Base-by-base conservation (phyloP, 2,329 filamentous ascomycete genomes). In the Geosmithia putterillii region DNA sequence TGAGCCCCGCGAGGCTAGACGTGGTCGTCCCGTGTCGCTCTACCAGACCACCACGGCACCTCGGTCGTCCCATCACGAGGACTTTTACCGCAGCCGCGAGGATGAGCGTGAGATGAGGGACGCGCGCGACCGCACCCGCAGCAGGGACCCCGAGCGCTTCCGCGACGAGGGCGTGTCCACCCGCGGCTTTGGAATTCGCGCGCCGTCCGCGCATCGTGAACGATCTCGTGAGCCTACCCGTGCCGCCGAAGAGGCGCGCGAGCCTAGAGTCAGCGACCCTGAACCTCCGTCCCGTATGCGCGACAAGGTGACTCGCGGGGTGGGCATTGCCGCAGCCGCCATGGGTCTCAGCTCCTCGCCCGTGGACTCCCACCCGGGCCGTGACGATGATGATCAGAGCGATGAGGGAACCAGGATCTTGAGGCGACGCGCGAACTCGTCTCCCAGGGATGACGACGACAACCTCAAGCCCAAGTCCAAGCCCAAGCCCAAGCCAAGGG, bases 181-280 rank as follows among this genome's bases (percentile, higher is more conserved):
- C 10, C 71, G 73, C 35, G 73, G 72, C 1, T 76, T 74, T 47
- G 72, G 72, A 20, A 66, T 76, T 45, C 69, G 71, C 19, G 65
- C 68, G 8, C 66, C 63, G 22, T 8, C 17, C 50, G 56, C 19
- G 49, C 58, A 62, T 19, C 64, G 61, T n/a, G 58, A 69, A 7
- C 60, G 57, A 6, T 58, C 61, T 7, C 46, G 54, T 40, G 51
- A 64, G 50, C 19, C 59, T 44, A 49, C 59, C 17, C 21, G 43
- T 7, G 51, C 20, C 15, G 21, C n/a, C 18, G 57, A 61, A 4
- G 49, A 55, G 12, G 53, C 37, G 7, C 54, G 52, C 21, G 58
- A 61, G 34, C 52, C 49, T 25, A 52, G 54, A 19, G 59, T 49
- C 7, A 53, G 55, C 3, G 57, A 61, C 9, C 55, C 57, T 2